phyloP scores from a whole-genome alignment of 139 green algal species.

The Eudorina sp. region DNA sequence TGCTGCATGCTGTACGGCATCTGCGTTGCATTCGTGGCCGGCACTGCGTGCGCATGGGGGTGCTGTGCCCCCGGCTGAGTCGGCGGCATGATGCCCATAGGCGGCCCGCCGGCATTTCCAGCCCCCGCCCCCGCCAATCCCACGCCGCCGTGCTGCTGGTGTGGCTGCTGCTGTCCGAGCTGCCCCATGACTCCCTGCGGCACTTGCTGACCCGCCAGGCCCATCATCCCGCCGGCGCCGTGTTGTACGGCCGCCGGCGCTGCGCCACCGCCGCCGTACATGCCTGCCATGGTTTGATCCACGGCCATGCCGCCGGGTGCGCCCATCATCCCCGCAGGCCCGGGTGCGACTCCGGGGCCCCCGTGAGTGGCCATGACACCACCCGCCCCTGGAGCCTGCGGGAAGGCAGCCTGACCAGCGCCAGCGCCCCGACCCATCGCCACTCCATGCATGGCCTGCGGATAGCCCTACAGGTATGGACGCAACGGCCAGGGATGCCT shows the following conservation, averaged over 20 bases:
- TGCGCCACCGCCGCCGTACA: conserved; percentile 1
- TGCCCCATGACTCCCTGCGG: conserved; percentile 18
- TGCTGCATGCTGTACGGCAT: conserved; percentile 26
- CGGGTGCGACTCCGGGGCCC: neutral
- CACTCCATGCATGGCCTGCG: conserved; percentile 1
- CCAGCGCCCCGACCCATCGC: neutral
- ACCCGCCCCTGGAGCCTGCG: neutral
- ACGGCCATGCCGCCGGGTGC: neutral
- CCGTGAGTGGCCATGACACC: neutral
- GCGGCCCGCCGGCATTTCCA: neutral
- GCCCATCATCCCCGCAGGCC: neutral
- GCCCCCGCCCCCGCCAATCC: neutral
- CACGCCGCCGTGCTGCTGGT: neutral
- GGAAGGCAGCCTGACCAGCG: neutral
- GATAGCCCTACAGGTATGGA: conserved; percentile 7
- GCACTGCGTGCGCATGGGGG: neutral
- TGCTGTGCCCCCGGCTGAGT: neutral
- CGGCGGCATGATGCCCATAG: neutral
- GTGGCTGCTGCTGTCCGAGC: neutral
- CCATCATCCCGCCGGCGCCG: neutral
- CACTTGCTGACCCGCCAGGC: conserved; percentile 1
- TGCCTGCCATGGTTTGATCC: neutral
- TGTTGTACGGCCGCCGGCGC: neutral
- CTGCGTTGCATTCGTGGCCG: neutral
- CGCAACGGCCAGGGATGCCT: too few species aligned